phyloP scores from a whole-genome alignment of 75 land plant genomes.

The Pseudotsuga menziesii region DNA sequence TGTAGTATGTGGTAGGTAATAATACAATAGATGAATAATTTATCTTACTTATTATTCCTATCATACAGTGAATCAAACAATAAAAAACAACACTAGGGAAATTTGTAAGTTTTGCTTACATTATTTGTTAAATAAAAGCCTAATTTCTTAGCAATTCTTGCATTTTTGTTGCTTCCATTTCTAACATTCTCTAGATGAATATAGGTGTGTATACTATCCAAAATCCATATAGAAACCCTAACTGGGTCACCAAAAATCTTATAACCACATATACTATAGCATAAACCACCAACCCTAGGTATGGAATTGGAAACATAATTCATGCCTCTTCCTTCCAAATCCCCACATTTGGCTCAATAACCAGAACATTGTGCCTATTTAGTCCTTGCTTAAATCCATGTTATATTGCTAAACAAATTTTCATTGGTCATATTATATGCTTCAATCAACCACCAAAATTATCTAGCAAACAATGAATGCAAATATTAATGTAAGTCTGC shows the following conservation, averaged over 20 bases:
- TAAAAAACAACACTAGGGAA: no score
- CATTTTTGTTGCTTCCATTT: slow-evolving; percentile 3
- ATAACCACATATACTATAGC: slow-evolving; percentile 1
- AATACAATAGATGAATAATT: slow-evolving; percentile 92
- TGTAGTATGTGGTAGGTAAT: slow-evolving; percentile 78
- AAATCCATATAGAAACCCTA: slow-evolving; percentile 10
- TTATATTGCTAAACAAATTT: no score
- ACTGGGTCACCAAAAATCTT: slow-evolving; percentile 5
- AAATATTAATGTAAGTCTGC: background rate
- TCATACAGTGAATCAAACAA: slow-evolving; percentile 65
- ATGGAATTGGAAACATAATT: slow-evolving; percentile 10
- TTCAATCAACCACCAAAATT: background rate
- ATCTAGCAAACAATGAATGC: background rate
- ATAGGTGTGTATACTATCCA: slow-evolving; percentile 54
- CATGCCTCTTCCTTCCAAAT: no score
- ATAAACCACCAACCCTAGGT: slow-evolving; percentile 4
- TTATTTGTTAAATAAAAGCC: no score
- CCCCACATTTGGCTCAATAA: background rate
- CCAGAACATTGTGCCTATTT: background rate
- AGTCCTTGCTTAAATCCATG: background rate
- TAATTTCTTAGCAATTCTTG: background rate
- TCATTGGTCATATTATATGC: background rate
- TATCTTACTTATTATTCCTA: slow-evolving; percentile 93
- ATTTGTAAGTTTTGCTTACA: no score
- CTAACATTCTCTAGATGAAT: slow-evolving; percentile 56